Base-by-base conservation (phyloP, 164 flowering plant species). In the Tetrastigma voinierianum region DNA sequence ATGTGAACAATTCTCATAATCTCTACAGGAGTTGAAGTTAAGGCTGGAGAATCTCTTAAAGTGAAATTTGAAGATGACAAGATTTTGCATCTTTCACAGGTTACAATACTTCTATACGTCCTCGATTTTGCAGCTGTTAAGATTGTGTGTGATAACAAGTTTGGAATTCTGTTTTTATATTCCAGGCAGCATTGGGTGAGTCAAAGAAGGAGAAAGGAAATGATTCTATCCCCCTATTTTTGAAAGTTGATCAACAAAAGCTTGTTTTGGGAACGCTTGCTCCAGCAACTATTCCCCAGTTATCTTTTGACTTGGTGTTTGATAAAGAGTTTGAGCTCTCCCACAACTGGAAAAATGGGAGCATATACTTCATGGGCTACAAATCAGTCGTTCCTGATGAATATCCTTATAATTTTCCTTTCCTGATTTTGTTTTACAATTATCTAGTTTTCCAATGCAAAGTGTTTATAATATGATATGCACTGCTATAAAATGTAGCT, bases 321-420 rank as follows among this genome's bases (percentile, higher is more conserved):
- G 90, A 90, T 70, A 81, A 82, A 60, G 90, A 86, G 20, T 90
- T 92, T 81, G 95, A 88, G 74, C 83, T 90, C 11, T 92, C 96
- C 12, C 98, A 88, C 81, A 86, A 81, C 69, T 86, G 87, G 82
- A 90, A 90, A 67, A 65, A 70, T 74, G 93, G 93, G 24, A 90
- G 93, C 57, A 80, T 92, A 13, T 83, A 75, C 83, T 86, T 90
- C 49, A 59, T 73, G 62, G 96, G 98, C 8, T 92, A 87, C 70
- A 77, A 63, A 57, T 25, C 83, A 23, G 24, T 16, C 9, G 1
- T 46, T 4, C 67, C 64, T 1, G 83, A 75, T 2, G 83, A 75
- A 77, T 86, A 78, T 83, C 87, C 83, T 85, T 68, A 6, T 13
- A 10, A 61, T 49, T 54, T 7, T 64, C 13, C 32, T 8, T 1